Evolutionary conservation across 2,329 filamentous ascomycete genomes (phyloP).

Genomic region (Aspergillus ibericus): DNA sequence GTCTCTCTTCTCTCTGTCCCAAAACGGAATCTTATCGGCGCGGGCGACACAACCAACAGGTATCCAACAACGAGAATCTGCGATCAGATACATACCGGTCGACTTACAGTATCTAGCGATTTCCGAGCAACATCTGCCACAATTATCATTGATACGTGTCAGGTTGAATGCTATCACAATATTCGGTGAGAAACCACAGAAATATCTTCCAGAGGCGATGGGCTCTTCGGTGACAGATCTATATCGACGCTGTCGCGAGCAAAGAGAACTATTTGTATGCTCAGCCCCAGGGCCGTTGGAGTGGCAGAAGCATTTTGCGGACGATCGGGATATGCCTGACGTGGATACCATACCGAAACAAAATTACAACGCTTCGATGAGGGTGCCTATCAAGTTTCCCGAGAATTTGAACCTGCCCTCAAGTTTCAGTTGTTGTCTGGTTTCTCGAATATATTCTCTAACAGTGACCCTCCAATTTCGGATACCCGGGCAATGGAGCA

Average conservation of each 20-base stretch:
- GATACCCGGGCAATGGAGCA: not conserved
- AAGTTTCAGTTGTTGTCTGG: conserved; percentile 20
- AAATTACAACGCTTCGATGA: conserved; percentile 4
- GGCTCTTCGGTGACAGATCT: conserved; percentile 8
- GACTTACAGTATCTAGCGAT: conserved; percentile 12
- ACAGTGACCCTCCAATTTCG: conserved; percentile 6
- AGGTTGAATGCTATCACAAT: conserved; percentile 18
- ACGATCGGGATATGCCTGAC: not conserved
- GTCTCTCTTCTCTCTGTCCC: conserved; percentile 2
- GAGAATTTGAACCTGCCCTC: conserved; percentile 2
- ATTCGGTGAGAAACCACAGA: conserved; percentile 12
- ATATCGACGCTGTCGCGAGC: conserved; percentile 2
- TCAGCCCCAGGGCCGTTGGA: not conserved
- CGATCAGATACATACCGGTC: not conserved
- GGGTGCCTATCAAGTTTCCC: conserved; percentile 5
- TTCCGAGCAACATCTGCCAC: not conserved
- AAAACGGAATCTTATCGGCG: conserved; percentile 4
- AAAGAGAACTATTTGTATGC: not conserved
- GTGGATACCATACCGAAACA: not conserved
- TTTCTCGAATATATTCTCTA: conserved; percentile 17
- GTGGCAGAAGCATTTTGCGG: not conserved
- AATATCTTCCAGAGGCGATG: conserved; percentile 14
- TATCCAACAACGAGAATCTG: not conserved
- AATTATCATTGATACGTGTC: conserved; percentile 3
- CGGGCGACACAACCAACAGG: not conserved